Conservation (phyloP, 495 filamentous ascomycete species). For the Hyaloscypha finlandica region DNA sequence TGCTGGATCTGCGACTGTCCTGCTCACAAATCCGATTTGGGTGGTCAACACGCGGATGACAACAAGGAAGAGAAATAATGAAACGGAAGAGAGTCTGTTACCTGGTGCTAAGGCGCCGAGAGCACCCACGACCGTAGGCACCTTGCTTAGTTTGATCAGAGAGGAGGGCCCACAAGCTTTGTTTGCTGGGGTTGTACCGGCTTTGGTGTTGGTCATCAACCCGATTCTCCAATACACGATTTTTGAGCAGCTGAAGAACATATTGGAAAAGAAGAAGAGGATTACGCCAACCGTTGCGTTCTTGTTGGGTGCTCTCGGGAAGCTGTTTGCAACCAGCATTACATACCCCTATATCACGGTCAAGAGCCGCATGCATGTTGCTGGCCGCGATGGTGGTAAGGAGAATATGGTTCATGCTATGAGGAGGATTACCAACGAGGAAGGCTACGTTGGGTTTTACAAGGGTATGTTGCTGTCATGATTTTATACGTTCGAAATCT, state of each 20-base stretch:
- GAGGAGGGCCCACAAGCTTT: conserved; percentile 82
- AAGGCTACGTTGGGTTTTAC: conserved; percentile 88
- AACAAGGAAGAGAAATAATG: conserved; percentile 67
- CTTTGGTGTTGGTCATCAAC: conserved; percentile 92
- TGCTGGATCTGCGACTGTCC: conserved; percentile 88
- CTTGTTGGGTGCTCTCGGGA: conserved; percentile 87
- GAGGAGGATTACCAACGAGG: conserved; percentile 76
- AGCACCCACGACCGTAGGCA: conserved; percentile 72
- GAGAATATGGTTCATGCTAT: conserved; percentile 75
- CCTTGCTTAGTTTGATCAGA: conserved; percentile 71
- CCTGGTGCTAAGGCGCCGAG: conserved; percentile 38
- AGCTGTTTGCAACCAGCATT: conserved; percentile 87
- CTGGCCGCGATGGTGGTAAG: conserved; percentile 62
- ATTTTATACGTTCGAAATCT: not conserved
- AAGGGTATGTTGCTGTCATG: conserved; percentile 63
- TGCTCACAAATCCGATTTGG: conserved; percentile 98
- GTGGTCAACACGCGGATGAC: conserved; percentile 99
- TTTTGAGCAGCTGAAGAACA: conserved; percentile 91
- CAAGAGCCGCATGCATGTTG: conserved; percentile 96
- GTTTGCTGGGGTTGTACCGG: conserved; percentile 90
- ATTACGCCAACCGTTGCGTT: conserved; percentile 88
- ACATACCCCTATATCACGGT: conserved; percentile 99
- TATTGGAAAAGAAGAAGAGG: conserved; percentile 49
- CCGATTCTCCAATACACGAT: conserved; percentile 98
- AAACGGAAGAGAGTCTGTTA: conserved; percentile 42